Evolutionary conservation across 2,329 filamentous ascomycete species (phyloP), one percentile per base, ranked within the genome.

Genomic region (Colletotrichum agaves): DNA sequence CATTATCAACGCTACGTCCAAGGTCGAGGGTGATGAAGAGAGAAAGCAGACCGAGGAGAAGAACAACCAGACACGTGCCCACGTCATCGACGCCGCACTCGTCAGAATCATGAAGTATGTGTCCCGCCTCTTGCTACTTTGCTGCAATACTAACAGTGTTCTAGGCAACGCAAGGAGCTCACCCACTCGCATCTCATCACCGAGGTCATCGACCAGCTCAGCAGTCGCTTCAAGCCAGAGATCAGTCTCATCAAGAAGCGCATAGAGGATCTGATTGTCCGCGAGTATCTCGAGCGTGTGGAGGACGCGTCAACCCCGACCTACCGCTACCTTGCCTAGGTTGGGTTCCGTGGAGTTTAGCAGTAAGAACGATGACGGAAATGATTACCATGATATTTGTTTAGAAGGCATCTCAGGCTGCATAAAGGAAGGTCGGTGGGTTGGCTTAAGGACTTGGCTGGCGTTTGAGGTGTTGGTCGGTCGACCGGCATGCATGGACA

Each of bases 61-160:
- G 83, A 93, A 92, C 71, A 88, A 92, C 72, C 89, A 93, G 75
- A 89, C 87, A 21, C 84, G 92, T 70, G 86, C 85, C 49, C 90
- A 91, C 75, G 87, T 91, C 44, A 88, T 94, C 23, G 92, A 95
- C 74, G 91, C 92, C 7, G 91, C 91, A 4, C 84, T 95, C 71
- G 92, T 94, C 67, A 85, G 92, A 57, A 94, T 94, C 74, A 94
- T 94, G 92, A 95, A 95, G 91, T 94, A 86, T 52, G 89, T 86
- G n/a, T 59, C 3, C 7, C n/a, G 39, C 37, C 52, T 59, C 5
- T 11, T 21, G 15, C 13, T 53, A 49, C 27, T 35, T 7, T 10
- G 17, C 17, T 37, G 15, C 27, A 69, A 17, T 39, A 33, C 77
- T 82, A 77, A 82, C 7, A 17, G 43, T 37, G 27, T 62, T 3